Base-by-base conservation (phyloP, 2,329 filamentous ascomycete species). In the Exophiala dermatitidis region DNA sequence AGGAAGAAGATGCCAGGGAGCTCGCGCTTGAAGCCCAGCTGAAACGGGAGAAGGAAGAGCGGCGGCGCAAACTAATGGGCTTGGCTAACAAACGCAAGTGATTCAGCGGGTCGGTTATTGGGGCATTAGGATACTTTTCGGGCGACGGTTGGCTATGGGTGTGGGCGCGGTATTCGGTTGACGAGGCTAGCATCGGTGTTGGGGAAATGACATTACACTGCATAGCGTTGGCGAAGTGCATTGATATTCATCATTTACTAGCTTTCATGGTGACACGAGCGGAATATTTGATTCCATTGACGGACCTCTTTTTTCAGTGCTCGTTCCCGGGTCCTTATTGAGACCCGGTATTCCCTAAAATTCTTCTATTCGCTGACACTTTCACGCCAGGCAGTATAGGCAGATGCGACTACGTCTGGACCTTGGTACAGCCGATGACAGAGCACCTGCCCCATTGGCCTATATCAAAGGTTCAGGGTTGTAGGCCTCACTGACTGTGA, bases 1-100 rank as follows among this genome's bases (percentile, higher is more conserved):
- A 66, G 48, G 64, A 63, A 51, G 74, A 77, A 58, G 74, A 77
- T 53, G 74, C 74, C 58, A 66, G 72, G 61, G 73, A 76, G 52
- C 60, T 70, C 56, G 68, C 65, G 3, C 54, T 64, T 33, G 74
- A 77, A 62, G 65, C 68, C 58, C 67, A 66, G 43, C 68, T 73
- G 31, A 77, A 76, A 64, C 66, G 66, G 52, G 71, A 70, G 55
- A 77, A 77, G 60, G 53, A 73, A 57, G 72, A 73, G 42, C 68
- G 73, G 42, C 73, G 68, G 61, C 69, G 68, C 61, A 74, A 67
- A 56, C 60, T 75, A 52, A 60, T 64, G 46, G 64, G 63, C 46
- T 63, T 75, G 54, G 71, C 71, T 19, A 52, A 48, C 40, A 64
- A 63, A 52, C 53, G 53, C 12, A 60, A 48, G 49, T 60, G 46